Base-by-base conservation (phyloP, 1,139 yeast species). In the Pichia sp. region DNA sequence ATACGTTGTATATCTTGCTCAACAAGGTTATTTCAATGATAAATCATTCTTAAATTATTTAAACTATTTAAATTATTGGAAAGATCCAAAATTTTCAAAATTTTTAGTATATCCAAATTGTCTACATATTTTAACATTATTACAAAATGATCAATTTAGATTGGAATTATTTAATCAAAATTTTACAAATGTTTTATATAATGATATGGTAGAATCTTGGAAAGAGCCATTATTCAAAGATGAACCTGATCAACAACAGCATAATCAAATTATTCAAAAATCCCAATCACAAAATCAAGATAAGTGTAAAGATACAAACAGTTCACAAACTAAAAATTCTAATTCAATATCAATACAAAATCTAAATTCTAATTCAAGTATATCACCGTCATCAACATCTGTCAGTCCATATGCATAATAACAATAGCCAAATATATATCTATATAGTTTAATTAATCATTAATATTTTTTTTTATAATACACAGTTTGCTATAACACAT, bases 171-270 rank as follows among this genome's bases (percentile, higher is more conserved):
- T 71, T 54, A 79, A 76, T 58, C 80, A 74, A 46, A 87, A 76
- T 63, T 78, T 74, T 57, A 79, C 72, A 68, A 81, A 75, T 55
- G 73, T 73, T 11, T 61, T 81, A 56, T 83, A 81, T 83, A 82
- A 82, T 57, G 90, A 83, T 60, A 84, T 84, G 92, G 88, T 82
- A 18, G 74, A 75, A 47, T 70, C 84, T 54, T 84, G 90, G 89
- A 81, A 74, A 59, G 74, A 69, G 45, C 62, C 64, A 6, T 37
- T 57, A 29, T 39, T 47, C 27, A 52, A 47, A 28, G 52, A 47
- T 31, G 53, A 49, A 38, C 47, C 44, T 27, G 48, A 44, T 7
- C 33, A 32, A 29, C 46, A 45, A 29, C 5, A 26, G n/a, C 7
- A 27, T 27, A 9, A 27, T 10, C 39, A 5, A 27, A 18, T 6